Evolutionary conservation across 805 yeast genomes (phyloP).

Genomic region (Suhomyces vadensis): DNA sequence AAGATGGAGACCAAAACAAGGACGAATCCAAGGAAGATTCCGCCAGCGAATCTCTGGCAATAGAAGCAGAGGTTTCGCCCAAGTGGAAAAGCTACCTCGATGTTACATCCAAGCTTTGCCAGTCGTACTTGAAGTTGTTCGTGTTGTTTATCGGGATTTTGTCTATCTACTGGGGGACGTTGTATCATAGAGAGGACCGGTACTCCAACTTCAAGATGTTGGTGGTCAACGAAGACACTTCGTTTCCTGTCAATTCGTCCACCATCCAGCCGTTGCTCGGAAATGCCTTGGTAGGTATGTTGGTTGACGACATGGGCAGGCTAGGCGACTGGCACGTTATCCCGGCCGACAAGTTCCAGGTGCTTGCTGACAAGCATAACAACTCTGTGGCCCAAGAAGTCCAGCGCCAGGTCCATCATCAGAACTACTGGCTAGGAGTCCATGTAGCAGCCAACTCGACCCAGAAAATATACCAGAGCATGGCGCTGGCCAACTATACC

Average conservation of each 20-base stretch:
- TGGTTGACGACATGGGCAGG: conserved; percentile 13
- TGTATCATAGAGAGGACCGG: conserved; percentile 30
- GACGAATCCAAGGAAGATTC: no score
- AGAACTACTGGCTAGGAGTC: conserved; percentile 33
- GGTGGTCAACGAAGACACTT: conserved; percentile 36
- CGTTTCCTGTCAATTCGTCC: conserved; percentile 17
- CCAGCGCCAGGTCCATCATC: conserved; percentile 23
- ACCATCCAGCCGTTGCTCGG: conserved; percentile 19
- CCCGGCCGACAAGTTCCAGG: conserved; percentile 14
- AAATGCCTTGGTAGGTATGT: conserved; percentile 19
- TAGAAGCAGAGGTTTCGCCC: no score
- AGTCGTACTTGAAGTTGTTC: conserved; percentile 22
- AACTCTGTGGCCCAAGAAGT: conserved; percentile 21
- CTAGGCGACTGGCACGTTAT: conserved; percentile 23
- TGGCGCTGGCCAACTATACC: conserved; percentile 13
- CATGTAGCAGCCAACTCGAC: conserved; percentile 29
- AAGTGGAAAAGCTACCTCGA: neutral
- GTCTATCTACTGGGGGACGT: conserved; percentile 45
- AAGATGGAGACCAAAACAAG: no score
- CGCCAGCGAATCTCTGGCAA: no score
- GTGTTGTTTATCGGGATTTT: conserved; percentile 30
- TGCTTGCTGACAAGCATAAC: conserved; percentile 19
- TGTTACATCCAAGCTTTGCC: conserved; percentile 12
- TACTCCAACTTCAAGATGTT: conserved; percentile 35
- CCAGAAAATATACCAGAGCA: conserved; percentile 19